Evolutionary conservation across 1,284 basidiomycete species (phyloP), one percentile per base, ranked within the genome.

Genomic region (Hymenochaete sp.): DNA sequence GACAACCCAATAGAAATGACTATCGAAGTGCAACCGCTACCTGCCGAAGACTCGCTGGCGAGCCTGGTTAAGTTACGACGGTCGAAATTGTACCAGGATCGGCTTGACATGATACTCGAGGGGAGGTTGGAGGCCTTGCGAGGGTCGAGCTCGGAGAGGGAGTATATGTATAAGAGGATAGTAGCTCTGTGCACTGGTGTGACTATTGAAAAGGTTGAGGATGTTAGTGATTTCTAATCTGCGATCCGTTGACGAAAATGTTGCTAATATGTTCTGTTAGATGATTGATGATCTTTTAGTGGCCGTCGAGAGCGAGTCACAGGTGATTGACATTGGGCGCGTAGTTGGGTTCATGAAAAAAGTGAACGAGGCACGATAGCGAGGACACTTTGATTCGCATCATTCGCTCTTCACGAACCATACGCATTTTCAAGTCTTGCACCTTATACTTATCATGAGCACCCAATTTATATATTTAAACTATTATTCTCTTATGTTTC

Each of bases 111-210:
- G 48, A 59, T 93, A 42, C 75, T 93, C 58, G 72, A 79, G 48
- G 71, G 75, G 50, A 70, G 85, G 49, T 62, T 95, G 47, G 71
- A 74, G 53, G 73, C 74, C 31, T 63, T 95, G 51, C 79, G 87
- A 55, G 86, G 86, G 29, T 81, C 82, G 36, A 84, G 81, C 58
- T 82, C 83, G 11, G 86, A 86, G 62, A 90, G 87, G 62, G 85
- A 92, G 58, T 82, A 82, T 54, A 82, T 89, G 64, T 96, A 89
- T 67, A 84, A 90, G 64, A 90, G 82, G 65, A 84, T 97, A 50
- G 85, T 98, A 16, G 81, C 90, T 18, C 67, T 95, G 44, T 95
- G 91, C 62, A 90, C 91, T 5, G 86, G 87, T 35, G 82, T 93
- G 42, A 77, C 88, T 2, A 73, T 90, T 38, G 88, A 93, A 56